Base-by-base conservation (phyloP, 31 red algal species). In the Bonnemaisonia californica region DNA sequence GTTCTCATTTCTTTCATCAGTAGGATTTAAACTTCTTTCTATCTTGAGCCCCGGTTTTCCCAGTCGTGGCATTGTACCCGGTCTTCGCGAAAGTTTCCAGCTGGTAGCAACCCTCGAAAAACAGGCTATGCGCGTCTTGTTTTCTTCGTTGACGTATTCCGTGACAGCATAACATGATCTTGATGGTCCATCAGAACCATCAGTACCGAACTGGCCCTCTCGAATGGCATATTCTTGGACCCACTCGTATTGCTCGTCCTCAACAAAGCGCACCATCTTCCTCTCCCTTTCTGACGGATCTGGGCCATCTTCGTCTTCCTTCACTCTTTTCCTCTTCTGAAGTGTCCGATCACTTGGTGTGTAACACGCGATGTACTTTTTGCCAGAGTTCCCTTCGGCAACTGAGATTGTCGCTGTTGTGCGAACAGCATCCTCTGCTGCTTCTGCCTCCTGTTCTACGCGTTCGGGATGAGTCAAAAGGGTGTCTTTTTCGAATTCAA, bases 401-500 rank as follows among this genome's bases (percentile, higher is more conserved):
- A 92, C 68, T 38, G 76, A 73, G 30, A 92, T 70, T 4, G 82
- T 66, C 18, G 82, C 82, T 36, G 74, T 69, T 12, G 89, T 79
- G 11, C 69, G 67, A 18, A 86, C 5, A 1, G 67, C 54, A 36
- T 92, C 82, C 3, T 92, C 82, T 3, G 62, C 76, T 26, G 29
- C 65, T 41, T 79, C 80, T 1, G 39, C 28, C 54, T 73, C 72
- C 12, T 80, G 45, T 54, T 57, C 41, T 30, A 54, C 30, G 23
- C 76, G 37, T 56, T 77, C 29, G 33, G n/a, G 3, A 24, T 42
- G 32, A 38, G 66, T 76, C 40, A 92, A 60, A 9, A 57, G 13
- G 11, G 83, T 73, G 26, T 86, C 77, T 36, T 76, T 85, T 22
- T 92, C 89, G 47, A 92, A 84, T 41, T 92, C 76, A 1, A 92